These are phyloP conservation scores for Dorcoceras hygrometricum DNA, from an alignment of 257 asterid species.

Conservation along the genomic window DNA sequence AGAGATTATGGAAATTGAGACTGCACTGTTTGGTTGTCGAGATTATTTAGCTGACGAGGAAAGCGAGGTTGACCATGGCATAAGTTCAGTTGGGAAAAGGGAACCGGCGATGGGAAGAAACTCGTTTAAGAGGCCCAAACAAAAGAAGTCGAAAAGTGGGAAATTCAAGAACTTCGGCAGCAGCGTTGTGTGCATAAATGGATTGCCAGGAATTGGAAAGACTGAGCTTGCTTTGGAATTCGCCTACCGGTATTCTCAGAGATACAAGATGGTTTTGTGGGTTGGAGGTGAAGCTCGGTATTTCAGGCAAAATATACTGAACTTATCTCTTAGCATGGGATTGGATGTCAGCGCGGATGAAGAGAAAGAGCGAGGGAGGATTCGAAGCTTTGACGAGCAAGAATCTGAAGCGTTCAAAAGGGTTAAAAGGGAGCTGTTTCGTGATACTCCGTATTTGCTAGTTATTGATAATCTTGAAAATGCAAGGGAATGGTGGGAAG, in stretches of 20 bases:
- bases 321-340: constrained; percentile 59
- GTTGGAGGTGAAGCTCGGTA: constrained; percentile 76
- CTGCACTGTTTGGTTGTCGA: constrained; percentile 61
- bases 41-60: constrained; percentile 57
- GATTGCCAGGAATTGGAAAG: constrained; percentile 73
- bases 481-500: constrained; percentile 97
- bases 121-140: constrained; percentile 47
- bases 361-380: constrained; percentile 77
- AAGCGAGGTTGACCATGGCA: constrained; percentile 39
- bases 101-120: constrained; percentile 48
- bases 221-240: constrained; percentile 82
- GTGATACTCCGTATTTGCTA: constrained; percentile 81
- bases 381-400: constrained; percentile 77
- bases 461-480: constrained; percentile 74
- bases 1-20: constrained; percentile 65
- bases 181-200: constrained; percentile 67
- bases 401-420: constrained; percentile 81
- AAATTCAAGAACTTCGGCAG: constrained; percentile 49
- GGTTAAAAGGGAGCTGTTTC: constrained; percentile 71
- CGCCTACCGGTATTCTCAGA: constrained; percentile 59
- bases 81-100: constrained; percentile 63
- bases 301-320: constrained; percentile 74
- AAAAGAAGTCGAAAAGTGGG: constrained; percentile 55
- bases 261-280: constrained; percentile 93
- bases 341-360: constrained; percentile 84